Evolutionary conservation across 179 eudicot species (phyloP), one percentile per base, ranked within the genome.

Genomic region (Monotropa hypopitys): DNA sequence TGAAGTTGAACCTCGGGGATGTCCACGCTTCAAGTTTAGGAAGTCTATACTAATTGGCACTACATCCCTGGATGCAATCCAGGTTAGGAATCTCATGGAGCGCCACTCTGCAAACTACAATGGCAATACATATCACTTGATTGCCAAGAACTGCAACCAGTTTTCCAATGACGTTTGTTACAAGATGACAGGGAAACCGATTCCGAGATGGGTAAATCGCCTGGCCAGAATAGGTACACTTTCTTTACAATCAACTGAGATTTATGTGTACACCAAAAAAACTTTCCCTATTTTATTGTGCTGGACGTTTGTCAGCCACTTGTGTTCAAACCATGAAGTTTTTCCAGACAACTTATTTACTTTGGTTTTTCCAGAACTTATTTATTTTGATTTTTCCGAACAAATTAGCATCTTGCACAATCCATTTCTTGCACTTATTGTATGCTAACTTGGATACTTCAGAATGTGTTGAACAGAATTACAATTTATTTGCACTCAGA

Each of bases 21-120:
- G 98, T 86, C 98, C 98, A 20, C 97, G 98, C 18, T 95, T 93
- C 84, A 91, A 89, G 87, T 95, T 95, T 76, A 88, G 97, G 80
- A 93, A 80, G 81, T 89, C 99, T 7, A 85, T 95, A 80, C 84
- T 80, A 68, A 87, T 95, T 56, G 99, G 99, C 63, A 93, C 92
- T 45, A 93, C 98, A 42, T 74, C 79, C 73, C 77, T 93, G 77
- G 92, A 93, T 80, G 82, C 91, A 9, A 80, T 74, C 62, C 88
- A 95, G 79, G 96, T 84, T 47, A 85, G 99, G 84, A 91, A 91
- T 83, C 93, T 95, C 85, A 93, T 95, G 91, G 97, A 93, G 69
- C 86, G 78, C 54, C 89, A 84, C 76, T 89, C 98, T 84, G 86
- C 87, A 67, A 85, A 84, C 85, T 95, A 93, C 84, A 86, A 90